Evolutionary conservation across 2,329 filamentous ascomycete species (phyloP).

Genomic region (Ophiobolus disseminans): DNA sequence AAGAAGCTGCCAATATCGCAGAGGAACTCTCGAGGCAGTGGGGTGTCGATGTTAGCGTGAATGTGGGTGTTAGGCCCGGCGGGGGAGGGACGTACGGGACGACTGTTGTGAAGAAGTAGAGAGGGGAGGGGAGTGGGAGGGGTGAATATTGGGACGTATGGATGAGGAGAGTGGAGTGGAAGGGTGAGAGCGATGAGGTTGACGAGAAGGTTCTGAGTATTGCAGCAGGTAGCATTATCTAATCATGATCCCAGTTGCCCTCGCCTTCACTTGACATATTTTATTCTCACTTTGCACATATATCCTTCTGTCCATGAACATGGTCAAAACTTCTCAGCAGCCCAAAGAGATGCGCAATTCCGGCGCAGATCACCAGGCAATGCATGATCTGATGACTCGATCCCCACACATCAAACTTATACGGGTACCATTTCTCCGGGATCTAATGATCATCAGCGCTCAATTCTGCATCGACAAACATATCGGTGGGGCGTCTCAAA

Average conservation of each 20-base stretch:
- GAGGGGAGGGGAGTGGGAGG: too few relatives aligned
- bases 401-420: conserved; percentile 56
- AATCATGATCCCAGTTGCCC: too few relatives aligned
- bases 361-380: conserved; percentile 54
- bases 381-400: conserved; percentile 61
- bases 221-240: too few relatives aligned
- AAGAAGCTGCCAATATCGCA: conserved; percentile 34
- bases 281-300: conserved; percentile 6
- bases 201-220: too few relatives aligned
- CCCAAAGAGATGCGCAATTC: conserved; percentile 43
- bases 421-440: conserved; percentile 54
- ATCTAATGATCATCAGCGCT: conserved; percentile 33
- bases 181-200: too few relatives aligned
- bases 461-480: conserved; percentile 33
- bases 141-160: too few relatives aligned
- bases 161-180: too few relatives aligned
- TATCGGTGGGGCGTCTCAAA: neutral
- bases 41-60: conserved; percentile 26
- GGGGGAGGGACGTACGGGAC: neutral
- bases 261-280: neutral
- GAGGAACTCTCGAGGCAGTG: conserved; percentile 27
- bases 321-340: conserved; percentile 51
- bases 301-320: conserved; percentile 15
- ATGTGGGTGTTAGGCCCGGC: conserved; percentile 3
- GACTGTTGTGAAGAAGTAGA: neutral